phyloP scores from a whole-genome alignment of 1,284 basidiomycete species.

The Cystobasidium sp. region DNA sequence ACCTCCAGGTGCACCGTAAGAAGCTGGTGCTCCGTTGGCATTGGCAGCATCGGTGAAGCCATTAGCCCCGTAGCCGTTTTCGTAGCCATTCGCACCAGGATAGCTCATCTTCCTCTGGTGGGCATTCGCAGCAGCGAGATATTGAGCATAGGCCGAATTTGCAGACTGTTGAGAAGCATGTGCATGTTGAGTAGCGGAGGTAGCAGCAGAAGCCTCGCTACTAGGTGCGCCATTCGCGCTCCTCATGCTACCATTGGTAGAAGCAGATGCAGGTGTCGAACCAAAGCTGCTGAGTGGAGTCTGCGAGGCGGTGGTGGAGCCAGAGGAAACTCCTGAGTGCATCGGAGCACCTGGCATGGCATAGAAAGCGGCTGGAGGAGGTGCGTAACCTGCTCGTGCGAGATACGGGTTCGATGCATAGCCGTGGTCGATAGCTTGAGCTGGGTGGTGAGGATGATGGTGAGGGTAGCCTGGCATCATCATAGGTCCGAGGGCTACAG shows the following conservation, averaged over 20 bases:
- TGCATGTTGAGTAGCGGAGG: slow-evolving; percentile 18
- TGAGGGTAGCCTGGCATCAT: slow-evolving; percentile 30
- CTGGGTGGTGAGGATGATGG: slow-evolving; percentile 5
- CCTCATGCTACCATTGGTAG: slow-evolving; percentile 10
- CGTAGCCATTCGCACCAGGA: slow-evolving; percentile 10
- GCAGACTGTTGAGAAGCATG: slow-evolving; percentile 4
- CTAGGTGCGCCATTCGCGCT: slow-evolving; percentile 7
- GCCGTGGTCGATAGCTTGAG: slow-evolving; percentile 30
- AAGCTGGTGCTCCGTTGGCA: neutral
- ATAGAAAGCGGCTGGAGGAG: slow-evolving; percentile 26
- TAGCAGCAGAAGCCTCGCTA: slow-evolving; percentile 24
- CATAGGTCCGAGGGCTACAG: slow-evolving; percentile 17
- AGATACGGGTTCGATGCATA: slow-evolving; percentile 31
- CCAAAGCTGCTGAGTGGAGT: slow-evolving; percentile 32
- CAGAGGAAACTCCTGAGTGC: slow-evolving; percentile 9
- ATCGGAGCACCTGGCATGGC: slow-evolving; percentile 18
- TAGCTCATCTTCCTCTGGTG: slow-evolving; percentile 12
- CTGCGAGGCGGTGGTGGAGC: slow-evolving; percentile 14
- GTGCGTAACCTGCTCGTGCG: slow-evolving; percentile 4
- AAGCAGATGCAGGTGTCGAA: slow-evolving; percentile 6
- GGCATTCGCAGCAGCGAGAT: slow-evolving; percentile 31
- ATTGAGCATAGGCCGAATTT: slow-evolving; percentile 30
- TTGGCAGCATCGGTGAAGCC: slow-evolving; percentile 23
- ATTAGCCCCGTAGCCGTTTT: neutral
- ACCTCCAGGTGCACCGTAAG: slow-evolving; percentile 25